Base-by-base conservation (phyloP, 768 basidiomycete genomes). In the Cytidiella melzeri region DNA sequence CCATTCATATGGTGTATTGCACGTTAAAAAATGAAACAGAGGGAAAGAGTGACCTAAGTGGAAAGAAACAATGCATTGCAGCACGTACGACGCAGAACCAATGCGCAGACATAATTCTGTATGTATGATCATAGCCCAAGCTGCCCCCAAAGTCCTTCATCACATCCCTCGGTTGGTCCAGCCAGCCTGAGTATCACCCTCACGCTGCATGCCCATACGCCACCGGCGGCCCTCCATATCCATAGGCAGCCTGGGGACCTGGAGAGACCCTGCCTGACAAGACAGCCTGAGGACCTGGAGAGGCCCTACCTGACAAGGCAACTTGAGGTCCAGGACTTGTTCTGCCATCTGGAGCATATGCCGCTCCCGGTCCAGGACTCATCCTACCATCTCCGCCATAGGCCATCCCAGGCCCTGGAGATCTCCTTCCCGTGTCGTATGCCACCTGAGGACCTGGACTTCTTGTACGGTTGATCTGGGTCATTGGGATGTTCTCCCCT, bases 181-280 rank as follows among this genome's bases (percentile, higher is more conserved):
- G 52, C 52, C 47, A 54, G 43, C 50, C 53, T 51, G 47, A n/a
- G 43, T 43, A n/a, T 39, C 40, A 34, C 34, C 21, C 50, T 28
- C 41, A 34, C 37, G 21, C 25, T 34, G 9, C 18, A 41, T 25
- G 21, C 19, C 21, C 36, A 18, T 43, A 9, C 30, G 18, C 30
- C 26, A 24, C 26, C 42, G 38, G 45, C 36, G 28, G 23, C 37
- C 53, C 43, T 23, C 45, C 51, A 39, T 52, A 52, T 4, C 55
- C 55, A 25, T 52, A 55, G 15, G 55, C 51, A 5, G 41, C 43
- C 23, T 51, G 51, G 7, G 55, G 55, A 3, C 55, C 55, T n/a
- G 50, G 50, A 30, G 50, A 52, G 15, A 26, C 45, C 41, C 44
- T 13, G 11, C 50, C 41, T 5, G 43, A 12, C 19, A 43, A 55